Evolutionary conservation across 176 grass and related monocot species (phyloP), one percentile per base, ranked within the genome.

Genomic region (Triticum monococcum): DNA sequence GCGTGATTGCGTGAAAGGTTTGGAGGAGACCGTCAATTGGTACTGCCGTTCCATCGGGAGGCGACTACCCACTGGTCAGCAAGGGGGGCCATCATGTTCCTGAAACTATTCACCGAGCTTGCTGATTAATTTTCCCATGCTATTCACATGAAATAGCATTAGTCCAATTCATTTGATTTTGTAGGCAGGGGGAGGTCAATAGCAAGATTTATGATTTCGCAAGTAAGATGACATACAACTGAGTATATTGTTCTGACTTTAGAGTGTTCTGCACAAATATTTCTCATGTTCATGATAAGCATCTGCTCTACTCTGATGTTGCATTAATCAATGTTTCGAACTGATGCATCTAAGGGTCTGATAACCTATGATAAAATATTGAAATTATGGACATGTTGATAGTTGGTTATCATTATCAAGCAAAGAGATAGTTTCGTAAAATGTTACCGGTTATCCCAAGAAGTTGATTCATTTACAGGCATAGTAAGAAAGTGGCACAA

Each of bases 81-180:
- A 98, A 84, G 75, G 93, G 90, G 75, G 93, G 93, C 1, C 90
- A 95, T 86, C 86, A 89, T 41, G 54, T 95, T 30, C 91, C 95
- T 61, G 91, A 98, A 45, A 45, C 43, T 45, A 12, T 46, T 46
- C 45, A 46, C 4, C 45, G 10, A 46, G 45, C 45, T 46, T 4
- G 45, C 1, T 46, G 45, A 46, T 46, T 46, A 46, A 46, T 46
- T 46, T 46, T 3, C 12, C 45, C 45, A 46, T 13, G 3, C 3
- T 46, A 46, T 46, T 46, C 12, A 46, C 45, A 46, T 46, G 45
- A 46, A 46, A 46, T 46, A 46, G 45, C 45, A 46, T 46, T 12
- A 46, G 45, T 46, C 45, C 45, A 46, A 46, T 46, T 46, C 45
- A 46, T 46, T 46, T 46, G 45, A 46, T 46, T 46, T 46, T 46